These are phyloP conservation scores for Colletotrichum plurivorum DNA, from an alignment of 2,329 filamentous ascomycete species.

Conservation along the genomic window DNA sequence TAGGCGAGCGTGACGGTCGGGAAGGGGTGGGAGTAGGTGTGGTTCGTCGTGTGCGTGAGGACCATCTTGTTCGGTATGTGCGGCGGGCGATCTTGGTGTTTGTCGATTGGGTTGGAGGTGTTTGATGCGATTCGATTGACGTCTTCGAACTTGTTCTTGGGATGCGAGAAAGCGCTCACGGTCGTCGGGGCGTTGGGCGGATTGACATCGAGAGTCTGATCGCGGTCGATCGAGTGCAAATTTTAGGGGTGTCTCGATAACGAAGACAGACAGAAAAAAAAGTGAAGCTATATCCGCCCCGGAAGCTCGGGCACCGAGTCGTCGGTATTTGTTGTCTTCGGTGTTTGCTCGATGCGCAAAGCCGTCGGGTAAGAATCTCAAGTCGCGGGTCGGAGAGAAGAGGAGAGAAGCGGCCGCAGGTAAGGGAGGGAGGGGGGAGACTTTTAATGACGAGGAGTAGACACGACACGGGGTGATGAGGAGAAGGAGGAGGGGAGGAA, in stretches of 20 bases:
- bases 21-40: slow-evolving; percentile 85
- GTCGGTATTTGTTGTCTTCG: slow-evolving; percentile 19
- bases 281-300: slow-evolving; percentile 30
- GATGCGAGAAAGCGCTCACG: slow-evolving; percentile 34
- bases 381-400: not conserved
- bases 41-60: slow-evolving; percentile 75
- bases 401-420: not conserved
- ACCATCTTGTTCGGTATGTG: slow-evolving; percentile 63
- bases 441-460: slow-evolving; percentile 19
- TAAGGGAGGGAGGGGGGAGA: slow-evolving; percentile 1
- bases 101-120: not conserved
- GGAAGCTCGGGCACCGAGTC: slow-evolving; percentile 31
- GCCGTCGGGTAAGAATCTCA: not conserved
- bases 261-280: not conserved
- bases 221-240: slow-evolving; percentile 16
- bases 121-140: not conserved
- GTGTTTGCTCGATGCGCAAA: slow-evolving; percentile 11
- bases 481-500: slow-evolving; percentile 12
- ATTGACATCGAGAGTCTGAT: slow-evolving; percentile 33
- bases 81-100: not conserved
- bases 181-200: slow-evolving; percentile 16
- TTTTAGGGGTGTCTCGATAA: slow-evolving; percentile 5
- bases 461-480: slow-evolving; percentile 1
- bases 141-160: not conserved
- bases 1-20: slow-evolving; percentile 89